These are phyloP conservation scores for Coffea eugenioides DNA, from an alignment of 257 asterid species.

Conservation along the genomic window DNA sequence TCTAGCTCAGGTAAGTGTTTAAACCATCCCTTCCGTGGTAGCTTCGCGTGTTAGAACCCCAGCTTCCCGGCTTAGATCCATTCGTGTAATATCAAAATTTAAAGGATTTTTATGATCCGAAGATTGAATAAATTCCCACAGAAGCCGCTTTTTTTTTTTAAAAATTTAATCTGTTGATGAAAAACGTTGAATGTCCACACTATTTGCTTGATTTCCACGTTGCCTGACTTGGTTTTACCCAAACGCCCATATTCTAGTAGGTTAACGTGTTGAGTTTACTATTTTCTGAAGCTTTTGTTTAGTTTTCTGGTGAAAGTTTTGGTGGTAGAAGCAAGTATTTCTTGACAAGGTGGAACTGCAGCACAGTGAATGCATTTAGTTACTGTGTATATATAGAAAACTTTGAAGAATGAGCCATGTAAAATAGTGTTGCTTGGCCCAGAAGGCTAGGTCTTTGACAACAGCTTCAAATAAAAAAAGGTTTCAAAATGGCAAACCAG, in stretches of 20 bases:
- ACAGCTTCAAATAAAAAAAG: neutral
- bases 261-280: constrained; percentile 15
- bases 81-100: neutral
- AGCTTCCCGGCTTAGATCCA: constrained; percentile 23
- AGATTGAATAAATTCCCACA: neutral
- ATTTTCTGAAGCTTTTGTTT: constrained; percentile 14
- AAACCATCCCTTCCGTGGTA: constrained; percentile 5
- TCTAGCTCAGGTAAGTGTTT: neutral
- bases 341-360: neutral
- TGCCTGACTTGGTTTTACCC: neutral
- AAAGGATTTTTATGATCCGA: constrained; percentile 11
- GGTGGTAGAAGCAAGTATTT: neutral
- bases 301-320: constrained; percentile 17
- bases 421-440: constrained; percentile 27
- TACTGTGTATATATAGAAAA: constrained; percentile 20
- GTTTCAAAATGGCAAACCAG: neutral
- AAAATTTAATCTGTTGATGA: constrained; percentile 39
- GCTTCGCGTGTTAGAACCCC: constrained; percentile 6
- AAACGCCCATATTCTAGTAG: neutral
- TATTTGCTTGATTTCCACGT: constrained; percentile 9
- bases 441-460: constrained; percentile 24
- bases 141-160: neutral
- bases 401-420: neutral
- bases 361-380: constrained; percentile 25
- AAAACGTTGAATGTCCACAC: constrained; percentile 4